Evolutionary conservation across 345 rosid genomes (phyloP), one percentile per base, ranked within the genome.

Genomic region (Lepidium sativum): DNA sequence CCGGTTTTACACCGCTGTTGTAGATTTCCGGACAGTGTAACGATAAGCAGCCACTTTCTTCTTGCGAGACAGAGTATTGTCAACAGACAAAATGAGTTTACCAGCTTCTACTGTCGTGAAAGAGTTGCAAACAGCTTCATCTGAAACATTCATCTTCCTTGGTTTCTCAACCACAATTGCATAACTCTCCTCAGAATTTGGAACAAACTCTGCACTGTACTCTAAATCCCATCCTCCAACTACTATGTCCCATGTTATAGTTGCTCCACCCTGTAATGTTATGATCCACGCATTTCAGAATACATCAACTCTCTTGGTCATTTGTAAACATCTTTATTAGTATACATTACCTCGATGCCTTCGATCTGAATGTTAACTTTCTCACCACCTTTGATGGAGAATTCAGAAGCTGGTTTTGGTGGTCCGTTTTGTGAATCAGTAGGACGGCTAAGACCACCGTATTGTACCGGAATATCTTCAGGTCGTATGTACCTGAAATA

Each of bases 171-270:
- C 96, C 0, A 92, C 95, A 1, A 94, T 80, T 3, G 80, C 80
- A 80, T 94, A 90, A 81, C 97, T 80, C 14, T 75, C 89, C 57
- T 81, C 83, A 0, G 85, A 89, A 13, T 78, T 84, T 6, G 99
- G 99, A 52, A 88, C 88, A 63, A 88, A 94, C 78, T 94, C 99
- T 21, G 95, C 96, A 6, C 88, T 90, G 80, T 94, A 94, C 67
- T 94, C 99, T 78, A 94, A 65, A 11, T 94, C 99, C 99, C 99
- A 94, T 18, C 96, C 99, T 27, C 99, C 99, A 8, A 94, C 99
- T 23, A 84, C 97, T 32, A 94, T 79, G 63, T 94, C 99, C 99
- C 99, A 94, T 14, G 89, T 76, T 64, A 94, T 94, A 3, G 89
- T 88, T 38, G 92, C 90, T 14, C 95, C 95, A 13, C 75, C 92